phyloP scores from a whole-genome alignment of 495 filamentous ascomycete genomes.

The Geopyxis carbonaria region DNA sequence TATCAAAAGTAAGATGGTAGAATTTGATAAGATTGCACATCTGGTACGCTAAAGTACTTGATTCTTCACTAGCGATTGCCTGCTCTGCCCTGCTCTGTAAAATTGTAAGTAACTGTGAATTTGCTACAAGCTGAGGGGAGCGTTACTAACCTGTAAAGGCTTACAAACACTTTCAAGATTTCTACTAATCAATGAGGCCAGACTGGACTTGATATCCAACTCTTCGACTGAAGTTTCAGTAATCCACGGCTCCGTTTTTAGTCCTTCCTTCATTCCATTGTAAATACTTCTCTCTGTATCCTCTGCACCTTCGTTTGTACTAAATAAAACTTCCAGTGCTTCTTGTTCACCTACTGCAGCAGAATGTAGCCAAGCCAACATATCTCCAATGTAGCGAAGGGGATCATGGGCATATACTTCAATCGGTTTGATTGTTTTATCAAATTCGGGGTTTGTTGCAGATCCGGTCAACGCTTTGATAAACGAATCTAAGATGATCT shows the following conservation, averaged over 20 bases:
- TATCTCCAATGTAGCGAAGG: slow-evolving; percentile 84
- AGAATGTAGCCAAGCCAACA: slow-evolving; percentile 95
- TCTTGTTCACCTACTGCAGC: slow-evolving; percentile 85
- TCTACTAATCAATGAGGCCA: slow-evolving; percentile 77
- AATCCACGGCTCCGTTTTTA: slow-evolving; percentile 78
- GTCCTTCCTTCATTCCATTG: slow-evolving; percentile 57
- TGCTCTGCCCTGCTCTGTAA: slow-evolving; percentile 41
- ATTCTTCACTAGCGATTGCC: slow-evolving; percentile 80
- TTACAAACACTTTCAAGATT: slow-evolving; percentile 38
- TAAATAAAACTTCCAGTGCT: slow-evolving; percentile 77
- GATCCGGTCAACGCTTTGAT: slow-evolving; percentile 75
- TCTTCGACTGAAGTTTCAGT: slow-evolving; percentile 41
- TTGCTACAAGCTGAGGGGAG: background rate
- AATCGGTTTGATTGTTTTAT: slow-evolving; percentile 55
- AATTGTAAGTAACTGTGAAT: background rate
- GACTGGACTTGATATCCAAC: slow-evolving; percentile 72
- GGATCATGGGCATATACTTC: slow-evolving; percentile 87
- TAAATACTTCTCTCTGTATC: slow-evolving; percentile 14
- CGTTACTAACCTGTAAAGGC: slow-evolving; percentile 14
- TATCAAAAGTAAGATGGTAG: slow-evolving; percentile 70
- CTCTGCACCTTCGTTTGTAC: slow-evolving; percentile 69
- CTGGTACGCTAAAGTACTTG: slow-evolving; percentile 73
- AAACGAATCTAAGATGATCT: slow-evolving; percentile 77
- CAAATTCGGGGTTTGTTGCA: slow-evolving; percentile 24
- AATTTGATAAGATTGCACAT: slow-evolving; percentile 77